A percentile compares a stretch with the other conserved stretches of the same genome.
phyloP scores from a whole-genome alignment of 768 basidiomycete species.

The Lanmaoa rubissima region DNA sequence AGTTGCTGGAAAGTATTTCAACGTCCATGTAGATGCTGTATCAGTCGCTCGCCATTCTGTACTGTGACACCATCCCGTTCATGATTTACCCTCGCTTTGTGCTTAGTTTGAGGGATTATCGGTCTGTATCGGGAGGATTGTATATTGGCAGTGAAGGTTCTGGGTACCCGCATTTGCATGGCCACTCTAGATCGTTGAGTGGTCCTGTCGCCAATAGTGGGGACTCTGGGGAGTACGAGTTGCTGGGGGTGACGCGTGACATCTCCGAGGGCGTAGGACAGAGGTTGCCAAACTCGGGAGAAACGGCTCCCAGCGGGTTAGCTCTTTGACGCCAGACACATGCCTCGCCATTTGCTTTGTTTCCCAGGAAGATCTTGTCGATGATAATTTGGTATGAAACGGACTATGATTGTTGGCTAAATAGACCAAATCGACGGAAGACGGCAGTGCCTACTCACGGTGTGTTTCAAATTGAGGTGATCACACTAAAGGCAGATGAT shows the following conservation, averaged over 20 bases:
- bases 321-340: not conserved
- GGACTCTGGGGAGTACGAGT: not conserved
- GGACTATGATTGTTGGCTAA: not conserved
- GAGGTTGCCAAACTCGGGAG: not conserved
- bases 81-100: constrained; percentile 9
- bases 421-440: not conserved
- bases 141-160: not conserved
- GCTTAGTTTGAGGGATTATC: not conserved
- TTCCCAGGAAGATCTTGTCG: not conserved
- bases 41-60: not conserved
- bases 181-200: not conserved
- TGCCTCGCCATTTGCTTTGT: not conserved
- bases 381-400: not conserved
- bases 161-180: not conserved
- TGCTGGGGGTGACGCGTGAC: not conserved
- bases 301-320: not conserved
- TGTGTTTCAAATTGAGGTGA: too few relatives aligned
- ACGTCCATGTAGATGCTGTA: not conserved
- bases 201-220: not conserved
- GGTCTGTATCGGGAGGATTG: not conserved
- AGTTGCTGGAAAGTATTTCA: not conserved
- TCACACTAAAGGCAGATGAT: too few relatives aligned
- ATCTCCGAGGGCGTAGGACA: not conserved
- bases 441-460: too few relatives aligned
- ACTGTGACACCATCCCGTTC: not conserved